These are phyloP conservation scores for Chamaecyparis obtusa DNA, from an alignment of 75 land plant genomes.

Conservation along the genomic window DNA sequence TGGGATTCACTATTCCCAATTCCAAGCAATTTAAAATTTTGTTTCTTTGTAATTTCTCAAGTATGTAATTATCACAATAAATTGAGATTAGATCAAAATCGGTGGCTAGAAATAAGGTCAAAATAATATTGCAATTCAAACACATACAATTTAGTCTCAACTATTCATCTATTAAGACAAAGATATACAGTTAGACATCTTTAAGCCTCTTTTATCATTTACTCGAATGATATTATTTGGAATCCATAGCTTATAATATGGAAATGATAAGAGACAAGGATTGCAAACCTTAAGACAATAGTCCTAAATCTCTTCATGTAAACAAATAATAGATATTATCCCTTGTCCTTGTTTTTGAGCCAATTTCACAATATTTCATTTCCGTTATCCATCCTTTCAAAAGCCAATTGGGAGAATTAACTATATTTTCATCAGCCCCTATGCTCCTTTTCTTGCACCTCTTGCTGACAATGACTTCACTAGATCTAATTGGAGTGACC, in stretches of 20 bases:
- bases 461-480: neutral
- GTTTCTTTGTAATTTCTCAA: neutral
- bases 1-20: neutral
- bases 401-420: neutral
- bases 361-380: neutral
- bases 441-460: neutral
- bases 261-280: neutral
- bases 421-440: neutral
- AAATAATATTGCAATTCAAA: neutral
- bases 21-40: neutral
- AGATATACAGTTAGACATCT: neutral
- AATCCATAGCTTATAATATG: neutral
- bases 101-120: neutral
- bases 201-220: neutral
- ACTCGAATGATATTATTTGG: neutral
- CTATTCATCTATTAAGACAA: neutral
- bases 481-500: neutral
- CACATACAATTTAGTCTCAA: neutral
- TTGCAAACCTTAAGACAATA: neutral
- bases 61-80: neutral
- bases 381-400: neutral
- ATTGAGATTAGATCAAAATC: neutral
- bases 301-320: neutral
- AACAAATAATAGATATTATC: neutral
- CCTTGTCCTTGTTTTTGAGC: neutral